Base-by-base conservation (phyloP, 306 rosid species). In the Ochetophila trinervis region DNA sequence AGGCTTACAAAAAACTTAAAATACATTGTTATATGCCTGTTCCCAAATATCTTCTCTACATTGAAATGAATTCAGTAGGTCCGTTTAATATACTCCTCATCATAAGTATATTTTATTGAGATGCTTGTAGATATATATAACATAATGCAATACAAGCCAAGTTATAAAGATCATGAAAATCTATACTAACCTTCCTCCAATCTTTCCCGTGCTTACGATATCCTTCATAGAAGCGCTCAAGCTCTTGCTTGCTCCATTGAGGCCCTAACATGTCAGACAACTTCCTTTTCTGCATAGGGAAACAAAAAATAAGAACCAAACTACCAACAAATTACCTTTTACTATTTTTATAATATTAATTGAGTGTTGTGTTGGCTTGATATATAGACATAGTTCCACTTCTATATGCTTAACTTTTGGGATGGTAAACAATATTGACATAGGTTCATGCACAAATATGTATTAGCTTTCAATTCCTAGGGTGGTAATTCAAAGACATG, bases 251-350 rank as follows among this genome's bases (percentile, higher is more conserved):
- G 77, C 88, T 84, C 99, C 99, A 93, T 72, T 84, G 94, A 66
- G 90, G 84, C 65, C 97, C 99, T 83, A 93, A 76, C 96, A 86
- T 78, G 73, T 90, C 90, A 37, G 99, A 81, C 79, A 90, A 81
- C 80, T 88, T 93, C 82, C 94, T 81, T 96, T 86, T 93, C 97
- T 93, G 84, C 84, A 69, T 2, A 73, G 64, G 72, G 40, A 47
- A 50, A 62, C 53, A 80, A 59, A 65, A 6, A 20, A 71, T 19
- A 36, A 51, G 54, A 74, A 75, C 55, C 62, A 72, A 65, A 65
- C 47, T 53, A 27, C 71, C 40, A 23, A 9, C 17, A 18, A 35
- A 35, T 44, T 49, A 9, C 19, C 54, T 57, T 15, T 27, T 52
- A 27, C 57, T 32, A 42, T 57, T 72, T 70, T 64, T 14, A 65